Evolutionary conservation across 2,329 filamentous ascomycete genomes (phyloP), one percentile per base, ranked within the genome.

Genomic region (Aphanocladium album): DNA sequence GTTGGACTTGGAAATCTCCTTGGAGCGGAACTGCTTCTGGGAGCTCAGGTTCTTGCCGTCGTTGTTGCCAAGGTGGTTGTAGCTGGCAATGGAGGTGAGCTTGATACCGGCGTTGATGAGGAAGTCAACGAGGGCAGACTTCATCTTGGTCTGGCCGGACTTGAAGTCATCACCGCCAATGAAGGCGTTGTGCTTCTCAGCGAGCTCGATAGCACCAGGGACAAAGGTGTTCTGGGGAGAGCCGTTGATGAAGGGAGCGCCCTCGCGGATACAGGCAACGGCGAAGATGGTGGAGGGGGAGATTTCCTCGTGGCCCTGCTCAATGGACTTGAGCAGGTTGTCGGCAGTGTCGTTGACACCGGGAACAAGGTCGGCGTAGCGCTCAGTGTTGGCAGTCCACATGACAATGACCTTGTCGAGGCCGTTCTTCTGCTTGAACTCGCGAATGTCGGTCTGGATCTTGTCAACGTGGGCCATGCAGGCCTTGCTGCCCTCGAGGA

Each of bases 141-240:
- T 99, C 95, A 99, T 99, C 87, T 99, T 99, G 74, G 95, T 99
- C 83, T 99, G 95, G 64, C 95, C 95, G 64, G 95, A 98, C 82
- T 99, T 99, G 88, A 99, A 99, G 80, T 99, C 95, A 71, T 99
- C 95, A 66, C 95, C 95, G 62, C 95, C 95, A 70, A 99, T 92
- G 80, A 96, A 99, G 64, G 93, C 87, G 61, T 85, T 83, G 76
- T 96, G 87, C 76, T 89, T 83, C 80, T 96, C 90, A 23, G 95
- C 95, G 62, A 99, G 86, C 72, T 93, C 83, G 67, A 98, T 88
- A 63, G 89, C 90, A 71, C 95, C 95, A 9, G 93, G 93, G 21
- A 99, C 93, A 70, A 99, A 98, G 47, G 95, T 99, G 83, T 99
- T 99, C 78, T 99, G 95, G 37, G 95, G 95, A 65, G 95, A 99